Base-by-base conservation (phyloP, 495 filamentous ascomycete genomes). In the Saxophila tyrrhenica region DNA sequence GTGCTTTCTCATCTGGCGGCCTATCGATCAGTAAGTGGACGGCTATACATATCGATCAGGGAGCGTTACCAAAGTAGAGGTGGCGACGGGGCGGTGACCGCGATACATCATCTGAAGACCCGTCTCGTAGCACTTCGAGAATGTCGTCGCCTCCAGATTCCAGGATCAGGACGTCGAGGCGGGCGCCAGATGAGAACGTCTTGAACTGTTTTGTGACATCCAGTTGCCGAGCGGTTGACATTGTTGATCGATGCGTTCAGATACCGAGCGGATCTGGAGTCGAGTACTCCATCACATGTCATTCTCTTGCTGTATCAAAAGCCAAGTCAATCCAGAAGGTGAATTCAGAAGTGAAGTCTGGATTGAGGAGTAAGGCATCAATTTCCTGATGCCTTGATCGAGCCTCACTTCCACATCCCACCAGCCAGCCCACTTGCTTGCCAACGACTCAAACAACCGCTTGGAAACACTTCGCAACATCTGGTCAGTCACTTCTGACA, bases 1-100 rank as follows among this genome's bases (percentile, higher is more conserved):
- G 25, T 16, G 50, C 49, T 46, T 48, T 52, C 57, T 62, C 60
- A 43, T 62, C 60, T 62, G 44, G 22, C 19, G 39, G 25, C 51
- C 59, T 57, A 39, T n/a, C 25, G 49, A 32, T 59, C 48, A 58
- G 52, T 56, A 50, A 61, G 54, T 43, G 29, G 24, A 39, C 35
- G 41, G 8, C 15, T 38, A 5, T 23, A 1, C 8, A 2, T 3
- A 9, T 24, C n/a, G 44, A 19, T 2, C 5, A 1, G 25, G 39
- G 19, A 1, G 15, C 11, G 46, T 1, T 52, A 60, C 58, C 58
- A 45, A 60, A 60, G 54, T 52, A 60, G 17, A 60, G 54, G 25
- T 48, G 56, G 1, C 58, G 58, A 17, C 58, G 50, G 48, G 48
- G 39, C 2, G 57, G 39, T 25, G 25, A 24, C 38, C 42, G 24